Base-by-base conservation (phyloP, 2,329 filamentous ascomycete genomes). In the Xylaria sp. region DNA sequence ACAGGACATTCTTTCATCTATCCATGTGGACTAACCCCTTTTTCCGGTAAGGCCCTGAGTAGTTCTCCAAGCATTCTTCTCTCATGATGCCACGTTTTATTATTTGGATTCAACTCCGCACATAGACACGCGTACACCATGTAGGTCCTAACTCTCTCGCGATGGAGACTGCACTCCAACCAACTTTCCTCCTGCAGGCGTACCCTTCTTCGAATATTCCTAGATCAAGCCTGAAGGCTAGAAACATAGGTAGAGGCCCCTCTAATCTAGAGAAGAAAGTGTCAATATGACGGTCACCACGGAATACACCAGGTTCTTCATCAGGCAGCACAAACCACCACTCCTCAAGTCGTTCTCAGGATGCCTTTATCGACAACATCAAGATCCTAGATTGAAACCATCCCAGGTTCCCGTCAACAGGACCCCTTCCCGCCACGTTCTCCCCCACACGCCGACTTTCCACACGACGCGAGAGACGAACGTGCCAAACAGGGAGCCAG, bases 121-220 rank as follows among this genome's bases (percentile, higher is more conserved):
- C 15, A 3, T n/a, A 15, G 18, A 54, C 51, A 54, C 51, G 51
- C 32, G 51, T 54, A n/a, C 18, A 41, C 51, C 51, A 34, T 54
- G 51, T 18, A 54, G 7, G 51, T 28, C 10, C 51, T 15, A 54
- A 54, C 25, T 54, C 9, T 54, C 28, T 9, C 25, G 2, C 3
- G 6, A 32, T 15, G 13, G 51, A 13, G 18, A 32, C 25, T 3
- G 18, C 51, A 28, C 12, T 18, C n/a, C 25, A 10, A 32, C 15
- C 15, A 52, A 54, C 8, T 25, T 18, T 9, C 4, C 13, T 25
- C 13, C 23, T 25, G 2, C 6, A 28, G 48, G 12, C 12, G 4
- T 20, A 3, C 23, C 2, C 2, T 15, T 51, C 48, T 13, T 5
- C 48, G 6, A 23, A 15, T 51, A 51, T 51, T 5, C 3, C 12